These are phyloP conservation scores for Bothriochloa decipiens DNA, from an alignment of 176 grass and related monocot species.

Conservation along the genomic window DNA sequence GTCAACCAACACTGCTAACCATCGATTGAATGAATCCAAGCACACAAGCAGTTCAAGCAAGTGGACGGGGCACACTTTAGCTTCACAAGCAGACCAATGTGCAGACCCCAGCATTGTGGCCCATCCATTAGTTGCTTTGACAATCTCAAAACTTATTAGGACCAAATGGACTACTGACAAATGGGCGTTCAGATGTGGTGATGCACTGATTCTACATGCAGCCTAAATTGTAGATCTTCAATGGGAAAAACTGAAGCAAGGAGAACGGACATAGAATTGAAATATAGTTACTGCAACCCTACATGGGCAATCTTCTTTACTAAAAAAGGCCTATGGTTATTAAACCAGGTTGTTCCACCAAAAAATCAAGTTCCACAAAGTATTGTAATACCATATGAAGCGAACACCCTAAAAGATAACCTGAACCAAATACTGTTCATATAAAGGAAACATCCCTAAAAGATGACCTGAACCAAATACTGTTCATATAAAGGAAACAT, in stretches of 20 bases:
- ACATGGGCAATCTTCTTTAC: background rate
- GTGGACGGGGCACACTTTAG: no score
- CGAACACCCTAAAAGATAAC: constrained; percentile 1
- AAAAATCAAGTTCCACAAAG: background rate
- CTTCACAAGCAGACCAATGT: no score
- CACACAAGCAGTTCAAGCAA: background rate
- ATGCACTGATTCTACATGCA: no score
- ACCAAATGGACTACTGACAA: background rate
- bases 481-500: background rate
- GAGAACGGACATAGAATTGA: background rate
- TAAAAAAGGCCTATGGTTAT: background rate
- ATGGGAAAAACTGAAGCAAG: background rate
- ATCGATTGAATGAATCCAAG: background rate
- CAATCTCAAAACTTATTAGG: background rate
- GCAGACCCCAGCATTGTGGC: no score
- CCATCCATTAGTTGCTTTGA: background rate
- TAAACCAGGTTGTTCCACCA: background rate
- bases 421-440: background rate
- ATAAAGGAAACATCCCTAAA: background rate
- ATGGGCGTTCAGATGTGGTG: no score
- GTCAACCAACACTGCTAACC: background rate
- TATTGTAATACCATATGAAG: background rate
- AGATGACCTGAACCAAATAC: background rate
- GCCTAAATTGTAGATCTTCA: background rate
- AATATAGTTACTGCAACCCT: background rate